Evolutionary conservation across 768 basidiomycete genomes (phyloP), one percentile per base, ranked within the genome.

Genomic region (Lyophyllum semitale): DNA sequence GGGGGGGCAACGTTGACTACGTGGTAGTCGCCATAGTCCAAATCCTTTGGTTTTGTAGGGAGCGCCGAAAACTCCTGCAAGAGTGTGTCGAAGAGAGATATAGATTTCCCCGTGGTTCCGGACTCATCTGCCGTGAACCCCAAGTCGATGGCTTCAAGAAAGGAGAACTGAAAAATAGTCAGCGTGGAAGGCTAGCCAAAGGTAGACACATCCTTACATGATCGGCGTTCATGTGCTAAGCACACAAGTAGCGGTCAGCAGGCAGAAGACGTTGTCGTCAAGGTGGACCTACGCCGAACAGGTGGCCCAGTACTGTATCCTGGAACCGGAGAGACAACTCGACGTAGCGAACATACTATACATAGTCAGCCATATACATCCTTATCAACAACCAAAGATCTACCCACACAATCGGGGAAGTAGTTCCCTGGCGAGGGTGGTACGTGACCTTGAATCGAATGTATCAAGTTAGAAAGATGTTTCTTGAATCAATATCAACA

Each of bases 221-320:
- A 73, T 95, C 93, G 17, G 83, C 81, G 69, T 95, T 93, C 89
- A 89, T 89, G 69, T 93, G 88, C 85, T 88, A 55, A 40, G 27
- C 50, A 52, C 32, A 45, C 56, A 38, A 17, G 35, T 58, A 67
- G 54, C 8, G 38, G 44, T 65, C 71, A 65, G 69, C 54, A 61
- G 70, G 33, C 66, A 62, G 38, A 70, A 66, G 47, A 68, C 12
- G 15, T 18, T 48, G 33, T 29, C 47, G 32, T 40, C 40, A 50
- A 48, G 33, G 66, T 58, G 26, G 13, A 74, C 87, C 69, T 74
- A 91, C 91, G 68, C 89, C 93, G 60, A 78, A 95, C 29, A 95
- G 71, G 71, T 93, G 91, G 1, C 93, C 93, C 33, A 95, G 74
- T 59, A 95, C 88, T 8, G 90, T 92, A 66, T 94, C 93, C 66